Conservation (phyloP, 1,284 basidiomycete genomes). For the Stereum hirsutum region DNA sequence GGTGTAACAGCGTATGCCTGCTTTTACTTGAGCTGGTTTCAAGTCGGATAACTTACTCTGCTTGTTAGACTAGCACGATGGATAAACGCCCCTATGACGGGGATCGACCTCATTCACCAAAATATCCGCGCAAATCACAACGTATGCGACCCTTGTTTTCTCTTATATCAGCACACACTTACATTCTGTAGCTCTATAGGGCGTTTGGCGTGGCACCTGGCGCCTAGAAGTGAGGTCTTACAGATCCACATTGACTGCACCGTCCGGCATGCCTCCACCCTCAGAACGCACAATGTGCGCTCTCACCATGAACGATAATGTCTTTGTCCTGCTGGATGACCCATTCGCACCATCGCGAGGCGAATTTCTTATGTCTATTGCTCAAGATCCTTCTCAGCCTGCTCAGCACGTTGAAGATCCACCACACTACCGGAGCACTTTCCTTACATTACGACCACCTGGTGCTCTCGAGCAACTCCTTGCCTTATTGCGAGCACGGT, state of each 20-base stretch:
- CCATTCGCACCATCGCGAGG: conserved; percentile 54
- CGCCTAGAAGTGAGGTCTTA: conserved; percentile 60
- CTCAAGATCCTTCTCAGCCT: conserved; percentile 11
- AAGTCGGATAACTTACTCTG: too few relatives aligned
- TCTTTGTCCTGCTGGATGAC: conserved; percentile 70
- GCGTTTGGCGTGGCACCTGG: conserved; percentile 52
- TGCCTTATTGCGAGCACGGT: conserved; percentile 59
- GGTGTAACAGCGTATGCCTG: conserved; percentile 3
- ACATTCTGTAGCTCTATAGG: conserved; percentile 27
- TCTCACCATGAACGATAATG: conserved; percentile 67
- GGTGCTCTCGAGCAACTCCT: conserved; percentile 65
- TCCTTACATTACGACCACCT: conserved; percentile 62
- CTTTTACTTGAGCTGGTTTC: too few relatives aligned
- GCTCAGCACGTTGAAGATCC: conserved; percentile 26
- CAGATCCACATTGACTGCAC: conserved; percentile 52
- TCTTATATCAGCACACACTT: neutral
- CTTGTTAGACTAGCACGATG: conserved; percentile 71
- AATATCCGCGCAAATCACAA: conserved; percentile 66
- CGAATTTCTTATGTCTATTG: conserved; percentile 34
- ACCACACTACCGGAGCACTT: conserved; percentile 64
- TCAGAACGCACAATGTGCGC: conserved; percentile 62
- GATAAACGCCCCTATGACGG: conserved; percentile 67
- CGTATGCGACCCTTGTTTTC: conserved; percentile 26
- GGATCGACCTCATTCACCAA: conserved; percentile 54
- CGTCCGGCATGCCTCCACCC: conserved; percentile 37